Percentiles rank a stretch among this genome's conserved stretches.
Evolutionary conservation across 106 monocot genomes (phyloP).

Genomic region (Dioscorea alata): DNA sequence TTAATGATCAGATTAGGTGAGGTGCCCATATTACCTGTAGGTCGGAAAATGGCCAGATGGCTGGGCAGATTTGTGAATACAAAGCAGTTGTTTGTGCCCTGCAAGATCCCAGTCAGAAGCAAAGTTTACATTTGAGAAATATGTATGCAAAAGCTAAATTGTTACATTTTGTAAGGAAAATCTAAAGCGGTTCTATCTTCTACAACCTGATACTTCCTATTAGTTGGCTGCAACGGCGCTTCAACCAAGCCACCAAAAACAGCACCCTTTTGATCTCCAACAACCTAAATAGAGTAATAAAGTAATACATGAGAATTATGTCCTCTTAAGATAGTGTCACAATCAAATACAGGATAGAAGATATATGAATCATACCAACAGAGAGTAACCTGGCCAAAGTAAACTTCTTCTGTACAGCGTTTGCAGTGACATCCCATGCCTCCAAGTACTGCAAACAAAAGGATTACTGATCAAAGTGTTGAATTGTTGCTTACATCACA

Average conservation of each 20-base stretch:
- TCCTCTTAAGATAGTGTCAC: not conserved
- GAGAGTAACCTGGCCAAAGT: constrained; percentile 83
- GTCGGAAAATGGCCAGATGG: constrained; percentile 69
- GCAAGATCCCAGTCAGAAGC: not conserved
- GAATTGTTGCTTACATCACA: not conserved
- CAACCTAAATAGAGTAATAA: constrained; percentile 34
- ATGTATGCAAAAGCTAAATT: not conserved
- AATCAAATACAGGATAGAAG: not conserved
- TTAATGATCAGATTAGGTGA: too few relatives aligned
- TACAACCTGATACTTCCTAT: constrained; percentile 79
- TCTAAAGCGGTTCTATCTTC: not conserved
- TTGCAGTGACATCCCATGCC: constrained; percentile 94
- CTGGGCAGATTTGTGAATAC: constrained; percentile 75
- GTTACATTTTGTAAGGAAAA: not conserved
- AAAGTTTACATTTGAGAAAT: not conserved
- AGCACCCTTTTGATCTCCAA: constrained; percentile 87
- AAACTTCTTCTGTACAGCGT: constrained; percentile 90
- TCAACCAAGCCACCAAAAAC: constrained; percentile 97
- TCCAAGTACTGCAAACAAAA: constrained; percentile 72
- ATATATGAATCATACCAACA: constrained; percentile 44
- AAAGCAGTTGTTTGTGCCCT: constrained; percentile 85
- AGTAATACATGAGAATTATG: not conserved
- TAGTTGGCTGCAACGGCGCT: constrained; percentile 74
- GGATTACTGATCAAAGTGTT: not conserved
- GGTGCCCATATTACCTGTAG: constrained; percentile 57